Base-by-base conservation (phyloP, 306 rosid genomes). In the Cucumis melo region DNA sequence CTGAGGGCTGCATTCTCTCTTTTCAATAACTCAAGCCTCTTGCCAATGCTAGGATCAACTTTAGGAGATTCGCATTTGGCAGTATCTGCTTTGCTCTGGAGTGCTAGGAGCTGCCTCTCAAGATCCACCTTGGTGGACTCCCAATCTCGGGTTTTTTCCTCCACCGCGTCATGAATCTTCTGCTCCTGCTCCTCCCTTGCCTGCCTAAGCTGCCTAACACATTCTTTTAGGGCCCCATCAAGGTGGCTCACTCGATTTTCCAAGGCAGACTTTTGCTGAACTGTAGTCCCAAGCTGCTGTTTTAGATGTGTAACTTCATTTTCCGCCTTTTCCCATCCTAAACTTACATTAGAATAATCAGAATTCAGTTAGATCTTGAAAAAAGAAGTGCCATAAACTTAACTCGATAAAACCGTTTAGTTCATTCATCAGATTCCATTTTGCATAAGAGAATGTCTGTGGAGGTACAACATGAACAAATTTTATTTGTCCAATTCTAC, bases 291-390 rank as follows among this genome's bases (percentile, higher is more conserved):
- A 38, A 92, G 89, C 83, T 90, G 91, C 74, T 88, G 91, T 86
- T 88, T 95, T 76, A 90, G 77, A 76, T 81, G 79, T 23, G 82
- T 71, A 76, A 86, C 96, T 87, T 92, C 99, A 54, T 88, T 90
- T 90, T 92, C 96, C 27, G 98, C 97, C 84, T 88, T 90, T 87
- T 95, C 99, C 99, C 99, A 95, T 23, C 99, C 99, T 92, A 81
- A 32, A 82, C 60, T 41, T 57, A 57, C 16, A 54, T 9, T 39
- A 50, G 6, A 46, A 73, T 16, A 29, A 73, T 7, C 39, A 17
- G 29, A 51, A 51, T 51, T 27, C 5, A 8, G 10, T 53, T 24
- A 65, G 72, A 21, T 14, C 50, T 17, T 27, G 21, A 64, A 7
- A 36, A 36, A 36, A 36, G n/a, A 36, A 19, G 72, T 17, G 39